phyloP scores from a whole-genome alignment of 1,284 basidiomycete genomes.

The Meira miltonrushii region DNA sequence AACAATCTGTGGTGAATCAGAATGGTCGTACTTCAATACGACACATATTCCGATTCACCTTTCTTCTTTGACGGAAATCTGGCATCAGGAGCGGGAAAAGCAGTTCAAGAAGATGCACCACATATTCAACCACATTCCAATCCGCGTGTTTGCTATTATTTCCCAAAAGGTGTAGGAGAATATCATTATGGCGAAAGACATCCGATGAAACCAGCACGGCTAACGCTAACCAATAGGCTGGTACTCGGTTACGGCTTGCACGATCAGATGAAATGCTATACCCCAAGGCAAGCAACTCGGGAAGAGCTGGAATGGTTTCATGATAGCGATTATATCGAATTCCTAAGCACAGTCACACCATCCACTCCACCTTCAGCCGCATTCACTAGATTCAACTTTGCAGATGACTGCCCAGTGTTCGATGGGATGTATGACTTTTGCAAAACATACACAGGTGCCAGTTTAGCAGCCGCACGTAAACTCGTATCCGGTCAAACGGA shows the following conservation, averaged over 20 bases:
- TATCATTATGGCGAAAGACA: slow-evolving; percentile 71
- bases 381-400: slow-evolving; percentile 51
- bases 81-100: slow-evolving; percentile 22
- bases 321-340: slow-evolving; percentile 87
- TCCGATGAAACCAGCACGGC: slow-evolving; percentile 95
- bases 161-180: slow-evolving; percentile 85
- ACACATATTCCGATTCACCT: slow-evolving; percentile 44
- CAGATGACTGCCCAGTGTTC: slow-evolving; percentile 52
- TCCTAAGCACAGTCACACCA: slow-evolving; percentile 61
- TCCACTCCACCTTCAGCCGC: slow-evolving; percentile 39
- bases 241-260: slow-evolving; percentile 95
- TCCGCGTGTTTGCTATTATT: slow-evolving; percentile 87
- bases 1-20: no score
- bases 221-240: slow-evolving; percentile 89
- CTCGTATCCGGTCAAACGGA: slow-evolving; percentile 68
- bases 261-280: slow-evolving; percentile 90
- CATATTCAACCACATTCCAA: slow-evolving; percentile 45
- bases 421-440: slow-evolving; percentile 53
- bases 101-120: slow-evolving; percentile 17
- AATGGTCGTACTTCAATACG: slow-evolving; percentile 48
- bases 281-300: slow-evolving; percentile 79
- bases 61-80: slow-evolving; percentile 46
- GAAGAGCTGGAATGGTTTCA: slow-evolving; percentile 88
- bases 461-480: slow-evolving; percentile 65
- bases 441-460: slow-evolving; percentile 55